A percentile compares a stretch with the other conserved stretches of the same genome.
These are phyloP conservation scores for Trebouxia sp. DNA, from an alignment of 139 green algal genomes.

Conservation along the genomic window DNA sequence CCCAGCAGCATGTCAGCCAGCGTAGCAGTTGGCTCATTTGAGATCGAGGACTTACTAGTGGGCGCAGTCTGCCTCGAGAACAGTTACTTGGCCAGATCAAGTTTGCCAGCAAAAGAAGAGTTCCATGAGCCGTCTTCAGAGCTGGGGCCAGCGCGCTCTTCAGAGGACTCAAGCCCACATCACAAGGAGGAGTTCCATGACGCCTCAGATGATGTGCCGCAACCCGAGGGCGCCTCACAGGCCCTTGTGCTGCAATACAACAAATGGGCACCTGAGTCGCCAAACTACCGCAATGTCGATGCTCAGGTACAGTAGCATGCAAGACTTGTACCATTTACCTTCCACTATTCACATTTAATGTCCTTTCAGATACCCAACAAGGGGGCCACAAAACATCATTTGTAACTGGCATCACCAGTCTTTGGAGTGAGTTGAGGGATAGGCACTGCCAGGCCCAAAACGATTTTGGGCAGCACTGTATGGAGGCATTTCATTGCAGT, in stretches of 20 bases:
- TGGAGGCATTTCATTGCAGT: too few species aligned
- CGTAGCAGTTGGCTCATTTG: conserved; percentile 48
- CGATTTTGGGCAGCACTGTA: too few species aligned
- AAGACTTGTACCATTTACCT: too few species aligned
- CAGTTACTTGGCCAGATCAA: conserved; percentile 43
- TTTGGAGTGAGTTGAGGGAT: too few species aligned
- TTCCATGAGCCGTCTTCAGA: conserved; percentile 18
- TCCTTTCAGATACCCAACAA: too few species aligned
- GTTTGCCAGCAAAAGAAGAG: conserved; percentile 9
- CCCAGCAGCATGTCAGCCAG: conserved; percentile 29
- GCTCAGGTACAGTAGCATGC: too few species aligned
- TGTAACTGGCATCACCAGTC: too few species aligned
- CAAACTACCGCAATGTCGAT: conserved; percentile 44
- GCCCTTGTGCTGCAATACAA: conserved; percentile 48
- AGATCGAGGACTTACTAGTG: conserved; percentile 78
- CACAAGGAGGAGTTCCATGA: conserved; percentile 2
- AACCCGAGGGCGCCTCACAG: neutral
- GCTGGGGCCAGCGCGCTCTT: neutral
- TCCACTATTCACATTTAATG: too few species aligned
- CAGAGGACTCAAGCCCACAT: neutral
- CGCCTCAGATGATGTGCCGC: conserved; percentile 21
- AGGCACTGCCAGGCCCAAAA: too few species aligned
- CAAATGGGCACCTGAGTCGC: conserved; percentile 41
- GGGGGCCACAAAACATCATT: too few species aligned
- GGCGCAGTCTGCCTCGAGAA: conserved; percentile 37